Conservation (phyloP, 139 green algal genomes). For the Haematococcus lacustris region DNA sequence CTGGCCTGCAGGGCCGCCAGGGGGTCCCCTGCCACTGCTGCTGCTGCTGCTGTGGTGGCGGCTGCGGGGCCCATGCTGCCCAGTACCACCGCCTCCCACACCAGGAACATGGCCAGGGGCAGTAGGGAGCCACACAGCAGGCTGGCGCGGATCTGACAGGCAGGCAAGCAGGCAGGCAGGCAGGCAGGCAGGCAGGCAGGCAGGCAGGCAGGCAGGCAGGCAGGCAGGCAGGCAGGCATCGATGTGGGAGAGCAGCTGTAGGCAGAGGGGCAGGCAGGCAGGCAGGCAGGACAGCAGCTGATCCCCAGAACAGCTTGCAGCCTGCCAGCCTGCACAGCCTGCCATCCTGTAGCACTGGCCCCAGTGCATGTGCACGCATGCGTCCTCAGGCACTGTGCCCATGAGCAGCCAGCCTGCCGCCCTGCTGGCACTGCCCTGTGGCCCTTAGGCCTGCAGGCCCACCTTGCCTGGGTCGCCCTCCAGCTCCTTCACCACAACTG, state of each 20-base stretch:
- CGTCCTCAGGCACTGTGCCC: too few relatives aligned
- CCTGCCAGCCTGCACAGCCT: background rate
- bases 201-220: background rate
- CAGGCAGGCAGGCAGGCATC: background rate
- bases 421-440: background rate
- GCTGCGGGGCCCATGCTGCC: slow-evolving; percentile 13
- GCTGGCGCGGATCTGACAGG: slow-evolving; percentile 37
- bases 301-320: too few relatives aligned
- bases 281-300: too few relatives aligned
- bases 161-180: background rate
- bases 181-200: background rate
- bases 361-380: too few relatives aligned
- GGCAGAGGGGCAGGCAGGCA: too few relatives aligned
- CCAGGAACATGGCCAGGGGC: slow-evolving; percentile 69
- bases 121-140: slow-evolving; percentile 45
- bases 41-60: background rate
- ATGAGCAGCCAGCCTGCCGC: too few relatives aligned
- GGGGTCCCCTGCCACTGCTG: background rate
- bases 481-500: slow-evolving; percentile 32
- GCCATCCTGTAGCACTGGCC: background rate
- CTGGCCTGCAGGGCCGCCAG: background rate
- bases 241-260: too few relatives aligned
- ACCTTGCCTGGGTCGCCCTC: slow-evolving; percentile 53
- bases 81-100: slow-evolving; percentile 65
- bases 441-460: background rate